These are phyloP conservation scores for Boletus vinaceobasis DNA, from an alignment of 768 basidiomycete genomes.

Conservation along the genomic window DNA sequence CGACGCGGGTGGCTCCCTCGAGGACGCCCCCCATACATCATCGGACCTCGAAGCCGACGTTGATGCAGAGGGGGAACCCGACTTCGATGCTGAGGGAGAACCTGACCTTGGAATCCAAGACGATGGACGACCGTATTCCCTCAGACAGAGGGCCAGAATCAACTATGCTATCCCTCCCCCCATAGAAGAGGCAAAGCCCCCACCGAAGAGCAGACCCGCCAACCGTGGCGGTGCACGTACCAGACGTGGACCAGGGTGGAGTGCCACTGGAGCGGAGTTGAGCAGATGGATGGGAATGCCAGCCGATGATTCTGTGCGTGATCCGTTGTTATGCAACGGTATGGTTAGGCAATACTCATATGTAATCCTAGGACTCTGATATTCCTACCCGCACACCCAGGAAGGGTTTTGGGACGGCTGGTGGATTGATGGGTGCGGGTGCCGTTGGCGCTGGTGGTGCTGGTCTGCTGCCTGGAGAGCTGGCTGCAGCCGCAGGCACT, in stretches of 20 bases:
- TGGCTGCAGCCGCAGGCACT: conserved; percentile 63
- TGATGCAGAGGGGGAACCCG: conserved; percentile 39
- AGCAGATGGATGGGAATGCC: conserved; percentile 73
- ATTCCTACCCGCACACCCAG: conserved; percentile 62
- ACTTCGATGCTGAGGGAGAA: conserved; percentile 38
- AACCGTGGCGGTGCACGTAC: conserved; percentile 37
- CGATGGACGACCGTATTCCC: conserved; percentile 46
- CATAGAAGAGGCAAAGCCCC: conserved; percentile 59
- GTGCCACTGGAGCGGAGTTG: conserved; percentile 72
- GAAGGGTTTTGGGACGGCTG: conserved; percentile 55
- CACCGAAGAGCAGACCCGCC: conserved; percentile 37
- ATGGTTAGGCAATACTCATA: background rate
- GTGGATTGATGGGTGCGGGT: conserved; percentile 50
- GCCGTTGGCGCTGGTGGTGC: conserved; percentile 46
- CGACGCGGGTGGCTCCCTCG: conserved; percentile 59
- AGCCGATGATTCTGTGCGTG: conserved; percentile 66
- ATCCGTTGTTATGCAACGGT: background rate
- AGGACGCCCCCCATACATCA: conserved; percentile 45
- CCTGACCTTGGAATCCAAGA: conserved; percentile 40
- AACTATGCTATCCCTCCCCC: conserved; percentile 84
- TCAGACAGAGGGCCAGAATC: conserved; percentile 60
- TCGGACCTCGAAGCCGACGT: conserved; percentile 36
- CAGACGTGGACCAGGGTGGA: conserved; percentile 66
- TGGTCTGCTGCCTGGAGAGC: conserved; percentile 59
- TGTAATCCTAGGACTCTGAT: conserved; percentile 62